Percentiles rank a stretch among this genome's conserved stretches.
These are phyloP conservation scores for Tuber aestivum DNA, from an alignment of 495 filamentous ascomycete species.

Conservation along the genomic window DNA sequence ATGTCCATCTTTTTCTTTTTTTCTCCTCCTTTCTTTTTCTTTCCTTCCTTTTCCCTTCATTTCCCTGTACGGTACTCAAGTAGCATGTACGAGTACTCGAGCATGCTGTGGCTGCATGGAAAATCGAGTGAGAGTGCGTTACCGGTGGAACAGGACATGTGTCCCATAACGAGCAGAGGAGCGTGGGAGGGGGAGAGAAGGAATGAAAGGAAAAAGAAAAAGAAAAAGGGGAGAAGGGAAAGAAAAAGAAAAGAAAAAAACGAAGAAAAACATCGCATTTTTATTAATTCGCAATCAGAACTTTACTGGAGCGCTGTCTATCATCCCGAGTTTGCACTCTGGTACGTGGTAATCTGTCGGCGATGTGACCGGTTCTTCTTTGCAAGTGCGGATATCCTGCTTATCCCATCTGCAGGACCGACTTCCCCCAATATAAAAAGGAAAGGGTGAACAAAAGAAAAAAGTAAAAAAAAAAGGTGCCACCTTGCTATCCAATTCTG, in stretches of 20 bases:
- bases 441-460: no score
- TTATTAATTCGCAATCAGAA: neutral
- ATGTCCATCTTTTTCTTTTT: constrained; percentile 21
- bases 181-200: neutral
- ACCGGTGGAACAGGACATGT: neutral
- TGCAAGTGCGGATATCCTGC: constrained; percentile 8
- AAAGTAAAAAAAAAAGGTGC: neutral
- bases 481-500: neutral
- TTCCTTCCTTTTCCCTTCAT: neutral
- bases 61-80: neutral
- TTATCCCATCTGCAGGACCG: neutral
- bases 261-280: neutral
- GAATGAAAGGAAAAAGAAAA: neutral
- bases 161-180: neutral
- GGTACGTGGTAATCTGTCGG: constrained; percentile 4
- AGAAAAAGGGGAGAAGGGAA: neutral
- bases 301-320: neutral
- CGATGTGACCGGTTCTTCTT: constrained; percentile 5
- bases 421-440: neutral
- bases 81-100: no score
- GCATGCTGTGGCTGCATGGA: neutral
- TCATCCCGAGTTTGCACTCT: constrained; percentile 1
- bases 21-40: neutral
- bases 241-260: neutral
- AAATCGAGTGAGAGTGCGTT: neutral